Evolutionary conservation across 2,329 filamentous ascomycete species (phyloP).

Genomic region (Trichoderma simmonsii): DNA sequence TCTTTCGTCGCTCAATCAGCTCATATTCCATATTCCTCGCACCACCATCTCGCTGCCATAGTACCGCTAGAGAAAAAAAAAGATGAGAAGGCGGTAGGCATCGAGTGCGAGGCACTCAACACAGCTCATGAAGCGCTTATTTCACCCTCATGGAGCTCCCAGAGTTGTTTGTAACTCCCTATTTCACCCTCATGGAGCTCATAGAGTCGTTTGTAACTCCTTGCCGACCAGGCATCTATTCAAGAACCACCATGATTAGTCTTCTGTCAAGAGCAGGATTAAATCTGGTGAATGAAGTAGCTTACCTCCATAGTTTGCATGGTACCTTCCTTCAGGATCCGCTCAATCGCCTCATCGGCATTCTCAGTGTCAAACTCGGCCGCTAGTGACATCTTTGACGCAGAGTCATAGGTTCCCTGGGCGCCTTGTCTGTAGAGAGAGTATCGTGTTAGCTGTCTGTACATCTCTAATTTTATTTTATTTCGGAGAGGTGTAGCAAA

Average conservation of each 20-base stretch:
- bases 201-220: conserved; percentile 53
- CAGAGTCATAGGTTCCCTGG: conserved; percentile 74
- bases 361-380: conserved; percentile 81
- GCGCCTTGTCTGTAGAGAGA: conserved; percentile 67
- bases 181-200: conserved; percentile 43
- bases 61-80: not conserved
- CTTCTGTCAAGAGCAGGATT: not conserved
- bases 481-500: not conserved
- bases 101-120: not conserved
- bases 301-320: conserved; percentile 59
- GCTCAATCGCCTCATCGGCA: conserved; percentile 76
- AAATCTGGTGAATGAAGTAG: not conserved
- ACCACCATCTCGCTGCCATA: not conserved
- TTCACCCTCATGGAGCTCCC: conserved; percentile 43
- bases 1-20: conserved; percentile 9
- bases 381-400: conserved; percentile 71
- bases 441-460: conserved; percentile 19
- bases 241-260: conserved; percentile 4
- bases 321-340: conserved; percentile 75
- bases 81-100: not conserved
- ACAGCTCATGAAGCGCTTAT: conserved; percentile 25
- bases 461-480: too few relatives aligned
- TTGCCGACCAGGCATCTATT: conserved; percentile 51
- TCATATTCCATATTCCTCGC: not conserved
- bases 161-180: conserved; percentile 50